Base-by-base conservation (phyloP, 2,329 filamentous ascomycete genomes). In the Cephalotrichum gorgonifer region DNA sequence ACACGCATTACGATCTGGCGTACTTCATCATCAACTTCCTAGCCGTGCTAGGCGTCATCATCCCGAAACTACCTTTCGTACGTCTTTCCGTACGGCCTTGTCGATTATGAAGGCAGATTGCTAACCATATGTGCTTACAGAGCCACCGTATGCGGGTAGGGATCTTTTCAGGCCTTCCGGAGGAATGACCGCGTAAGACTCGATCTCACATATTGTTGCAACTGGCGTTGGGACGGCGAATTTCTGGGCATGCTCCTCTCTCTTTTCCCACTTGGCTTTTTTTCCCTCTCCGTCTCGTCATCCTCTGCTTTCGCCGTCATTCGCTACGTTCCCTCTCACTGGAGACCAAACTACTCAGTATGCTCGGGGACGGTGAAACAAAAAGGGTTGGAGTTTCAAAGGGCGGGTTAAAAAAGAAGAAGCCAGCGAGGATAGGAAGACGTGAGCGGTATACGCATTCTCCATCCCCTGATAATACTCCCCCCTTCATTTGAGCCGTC, bases 21-120 rank as follows among this genome's bases (percentile, higher is more conserved):
- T 97, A 95, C 69, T 98, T 98, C 64, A 88, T 86, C 59, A 93
- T 98, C 72, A 98, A 98, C 72, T 91, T 95, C 64, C 71, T 96
- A 60, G 93, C 93, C 50, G 87, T 94, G 35, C 72, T 98, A 62
- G 88, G 78, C 42, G 93, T 98, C 50, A 86, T 98, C 51, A 93
- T 98, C 63, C 93, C 93, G 38, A 98, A 98, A 71, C 72, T 98
- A 57, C 93, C 93, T 57, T 91, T 87, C 64, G 91, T 97, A 76
- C 67, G 90, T 81, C 15, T 17, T 42, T 42, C 8, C n/a, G n/a
- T n/a, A n/a, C n/a, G n/a, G n/a, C n/a, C n/a, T n/a, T n/a, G n/a
- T n/a, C n/a, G n/a, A n/a, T n/a, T n/a, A n/a, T n/a, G 14, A 22
- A 22, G 6, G 2, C 20, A 22, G 17, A 39, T 20, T 22, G 35